These are phyloP conservation scores for Solanum clarkiae DNA, from an alignment of 257 asterid genomes.

Conservation along the genomic window DNA sequence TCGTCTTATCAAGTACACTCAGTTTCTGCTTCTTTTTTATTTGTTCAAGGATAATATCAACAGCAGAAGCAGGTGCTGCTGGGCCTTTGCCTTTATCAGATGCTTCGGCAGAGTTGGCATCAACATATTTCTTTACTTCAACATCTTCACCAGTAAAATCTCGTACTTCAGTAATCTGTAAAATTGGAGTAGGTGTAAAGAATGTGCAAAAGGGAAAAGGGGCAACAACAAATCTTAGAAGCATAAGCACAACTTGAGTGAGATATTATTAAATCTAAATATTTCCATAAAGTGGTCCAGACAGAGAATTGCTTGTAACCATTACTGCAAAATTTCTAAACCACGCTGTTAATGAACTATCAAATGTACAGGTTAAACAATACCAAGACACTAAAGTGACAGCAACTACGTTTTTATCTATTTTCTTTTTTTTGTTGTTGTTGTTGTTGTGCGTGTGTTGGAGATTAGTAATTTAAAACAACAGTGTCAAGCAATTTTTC, in stretches of 20 bases:
- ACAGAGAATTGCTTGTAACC: background rate
- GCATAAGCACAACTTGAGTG: background rate
- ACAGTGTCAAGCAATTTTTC: background rate
- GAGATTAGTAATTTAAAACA: background rate
- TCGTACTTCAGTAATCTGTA: conserved; percentile 69
- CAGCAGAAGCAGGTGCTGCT: conserved; percentile 58
- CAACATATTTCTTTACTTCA: conserved; percentile 74
- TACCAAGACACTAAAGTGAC: background rate
- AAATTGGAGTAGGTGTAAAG: background rate
- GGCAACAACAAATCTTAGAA: background rate
- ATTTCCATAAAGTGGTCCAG: background rate
- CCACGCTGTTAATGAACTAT: background rate
- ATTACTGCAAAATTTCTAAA: background rate
- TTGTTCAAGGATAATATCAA: conserved; percentile 84
- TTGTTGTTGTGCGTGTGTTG: background rate
- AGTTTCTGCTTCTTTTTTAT: conserved; percentile 85
- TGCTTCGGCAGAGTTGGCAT: conserved; percentile 46
- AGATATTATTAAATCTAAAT: background rate
- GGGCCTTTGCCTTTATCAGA: conserved; percentile 53
- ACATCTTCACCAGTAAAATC: conserved; percentile 90
- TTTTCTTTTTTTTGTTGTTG: too few relatives aligned
- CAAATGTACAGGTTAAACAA: background rate
- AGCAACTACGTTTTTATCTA: background rate
- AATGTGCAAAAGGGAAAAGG: background rate
- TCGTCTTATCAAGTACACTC: conserved; percentile 89